These are phyloP conservation scores for Termitomyces sp. DNA, from an alignment of 768 basidiomycete genomes.

Conservation along the genomic window DNA sequence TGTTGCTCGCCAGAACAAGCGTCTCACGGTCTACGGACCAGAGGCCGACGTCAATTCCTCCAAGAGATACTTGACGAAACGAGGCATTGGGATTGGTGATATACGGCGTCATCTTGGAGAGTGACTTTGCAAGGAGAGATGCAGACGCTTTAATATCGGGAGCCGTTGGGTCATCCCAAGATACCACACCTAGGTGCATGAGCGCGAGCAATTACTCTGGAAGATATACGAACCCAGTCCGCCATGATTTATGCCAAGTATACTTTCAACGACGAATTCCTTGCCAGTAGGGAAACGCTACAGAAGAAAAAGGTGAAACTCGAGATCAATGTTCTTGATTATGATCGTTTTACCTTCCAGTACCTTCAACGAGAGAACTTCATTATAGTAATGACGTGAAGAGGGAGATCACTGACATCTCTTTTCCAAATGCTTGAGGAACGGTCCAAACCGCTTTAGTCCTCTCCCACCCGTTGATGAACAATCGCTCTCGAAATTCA, in stretches of 20 bases:
- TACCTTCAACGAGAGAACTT: constrained; percentile 22
- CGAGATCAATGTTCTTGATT: not conserved
- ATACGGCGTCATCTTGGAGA: constrained; percentile 41
- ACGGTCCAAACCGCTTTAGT: constrained; percentile 75
- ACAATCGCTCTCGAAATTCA: constrained; percentile 53
- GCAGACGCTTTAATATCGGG: constrained; percentile 48
- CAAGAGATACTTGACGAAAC: constrained; percentile 34
- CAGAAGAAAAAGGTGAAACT: not conserved
- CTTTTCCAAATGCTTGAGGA: constrained; percentile 70
- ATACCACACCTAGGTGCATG: constrained; percentile 32
- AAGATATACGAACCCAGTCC: constrained; percentile 38
- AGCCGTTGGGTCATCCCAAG: constrained; percentile 52
- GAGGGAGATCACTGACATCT: constrained; percentile 32
- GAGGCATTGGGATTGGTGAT: constrained; percentile 37
- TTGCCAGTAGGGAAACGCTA: constrained; percentile 57
- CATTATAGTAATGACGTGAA: not conserved
- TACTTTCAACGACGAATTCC: constrained; percentile 62
- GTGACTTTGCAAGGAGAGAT: constrained; percentile 40
- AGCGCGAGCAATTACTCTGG: not conserved
- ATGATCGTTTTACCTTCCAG: constrained; percentile 38
- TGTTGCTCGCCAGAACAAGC: constrained; percentile 48
- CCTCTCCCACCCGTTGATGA: constrained; percentile 62
- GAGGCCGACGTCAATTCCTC: constrained; percentile 43
- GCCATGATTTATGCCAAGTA: constrained; percentile 69
- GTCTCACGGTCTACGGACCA: constrained; percentile 40